A percentile compares a stretch with the other conserved stretches of the same genome.
Evolutionary conservation across 2,329 filamentous ascomycete genomes (phyloP).

Genomic region (Sporothrix inflata): DNA sequence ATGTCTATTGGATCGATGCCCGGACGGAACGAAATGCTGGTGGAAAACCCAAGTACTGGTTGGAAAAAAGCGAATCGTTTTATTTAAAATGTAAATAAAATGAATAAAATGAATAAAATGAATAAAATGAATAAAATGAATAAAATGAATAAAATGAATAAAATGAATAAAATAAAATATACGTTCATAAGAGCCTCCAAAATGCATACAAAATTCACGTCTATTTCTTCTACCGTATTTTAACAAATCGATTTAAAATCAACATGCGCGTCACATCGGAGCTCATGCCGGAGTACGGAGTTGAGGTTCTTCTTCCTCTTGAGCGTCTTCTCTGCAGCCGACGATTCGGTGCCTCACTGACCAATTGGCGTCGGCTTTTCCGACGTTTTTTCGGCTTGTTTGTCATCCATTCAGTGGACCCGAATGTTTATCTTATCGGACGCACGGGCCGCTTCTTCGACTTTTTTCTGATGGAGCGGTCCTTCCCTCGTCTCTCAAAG

Average conservation of each 20-base stretch:
- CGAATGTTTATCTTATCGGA: neutral
- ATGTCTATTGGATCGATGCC: neutral
- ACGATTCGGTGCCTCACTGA: neutral
- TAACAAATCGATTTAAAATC: neutral
- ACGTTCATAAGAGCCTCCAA: neutral
- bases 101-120: neutral
- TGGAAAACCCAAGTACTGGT: neutral
- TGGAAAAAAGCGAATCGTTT: neutral
- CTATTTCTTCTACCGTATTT: neutral
- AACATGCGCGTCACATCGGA: neutral
- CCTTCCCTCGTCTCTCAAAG: neutral
- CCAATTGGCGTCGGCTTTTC: slow-evolving; percentile 12
- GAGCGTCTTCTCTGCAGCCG: neutral
- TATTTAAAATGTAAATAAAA: neutral
- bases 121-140: neutral
- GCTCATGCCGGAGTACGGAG: neutral
- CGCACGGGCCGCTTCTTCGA: neutral
- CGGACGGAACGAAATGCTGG: neutral
- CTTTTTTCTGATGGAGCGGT: neutral
- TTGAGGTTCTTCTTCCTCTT: neutral
- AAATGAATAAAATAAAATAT: neutral
- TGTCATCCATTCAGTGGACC: neutral
- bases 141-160: neutral
- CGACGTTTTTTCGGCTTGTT: neutral
- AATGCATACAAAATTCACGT: neutral